phyloP scores from a whole-genome alignment of 345 rosid species.

The Populus tremula region DNA sequence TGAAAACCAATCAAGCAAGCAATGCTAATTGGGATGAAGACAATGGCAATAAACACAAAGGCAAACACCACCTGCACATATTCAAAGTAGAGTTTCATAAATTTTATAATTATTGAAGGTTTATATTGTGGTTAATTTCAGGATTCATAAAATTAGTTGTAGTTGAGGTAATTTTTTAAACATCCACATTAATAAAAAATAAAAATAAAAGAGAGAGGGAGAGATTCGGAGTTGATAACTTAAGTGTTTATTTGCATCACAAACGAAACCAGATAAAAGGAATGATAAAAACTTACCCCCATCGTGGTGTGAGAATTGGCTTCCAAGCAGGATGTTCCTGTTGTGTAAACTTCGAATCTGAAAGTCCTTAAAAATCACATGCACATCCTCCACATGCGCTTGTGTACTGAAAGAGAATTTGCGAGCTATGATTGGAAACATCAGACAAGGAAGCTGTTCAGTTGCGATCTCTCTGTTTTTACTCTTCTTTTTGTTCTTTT shows the following conservation, averaged over 20 bases:
- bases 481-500: no score
- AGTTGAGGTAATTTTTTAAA: no score
- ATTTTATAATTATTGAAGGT: accelerated
- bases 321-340: conserved; percentile 99
- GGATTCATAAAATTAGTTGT: no score
- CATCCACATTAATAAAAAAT: no score
- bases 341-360: conserved; percentile 92
- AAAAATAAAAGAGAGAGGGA: no score
- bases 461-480: no score
- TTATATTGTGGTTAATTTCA: no score
- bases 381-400: no score
- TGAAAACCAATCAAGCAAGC: conserved; percentile 82
- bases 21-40: conserved; percentile 91
- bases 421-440: no score
- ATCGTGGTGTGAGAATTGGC: conserved; percentile 89
- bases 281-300: conserved; percentile 64
- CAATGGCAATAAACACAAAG: conserved; percentile 77
- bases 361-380: conserved; percentile 3
- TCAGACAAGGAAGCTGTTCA: no score
- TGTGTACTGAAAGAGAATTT: no score
- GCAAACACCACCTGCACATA: conserved; percentile 72
- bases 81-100: neutral
- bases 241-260: neutral
- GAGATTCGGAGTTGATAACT: neutral
- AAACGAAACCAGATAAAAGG: neutral